Evolutionary conservation across 768 basidiomycete genomes (phyloP), one percentile per base, ranked within the genome.

Genomic region (Boletus rubropictus): DNA sequence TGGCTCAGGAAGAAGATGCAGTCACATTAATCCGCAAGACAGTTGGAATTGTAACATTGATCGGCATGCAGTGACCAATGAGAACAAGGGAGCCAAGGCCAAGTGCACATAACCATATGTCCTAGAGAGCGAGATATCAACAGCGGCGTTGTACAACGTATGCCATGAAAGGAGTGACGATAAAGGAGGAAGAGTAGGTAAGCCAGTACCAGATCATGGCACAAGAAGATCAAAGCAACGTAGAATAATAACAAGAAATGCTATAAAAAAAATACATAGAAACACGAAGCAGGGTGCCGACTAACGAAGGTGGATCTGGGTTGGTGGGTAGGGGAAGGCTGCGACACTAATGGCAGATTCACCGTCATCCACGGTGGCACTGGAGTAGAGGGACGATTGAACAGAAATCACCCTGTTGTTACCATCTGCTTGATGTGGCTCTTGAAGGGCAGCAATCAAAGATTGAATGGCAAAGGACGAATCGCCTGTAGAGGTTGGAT

Each of bases 391-490:
- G 5, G 80, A 80, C 2, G 81, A 77, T 52, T 80, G 79, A 69
- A 82, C 68, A 4, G 82, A 84, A 15, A 76, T 72, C 22, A 81
- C 71, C 37, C 82, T 71, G 55, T 27, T 78, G 68, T 44, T 70
- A 71, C 53, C 78, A 69, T 7, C 2, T 72, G 69, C 45, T 76
- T 73, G 70, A 37, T 72, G 69, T 1, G 73, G 60, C 2, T 73
- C 66, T 29, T 81, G 75, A 35, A 87, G 73, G n/a, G 80, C 84
- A 18, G 80, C 83, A 48, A 86, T 75, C 42, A 86, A 70, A n/a
- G 80, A 81, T 58, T 72, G 72, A 54, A 86, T 77, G 51, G 69
- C 74, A 11, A 69, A 60, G 3, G 74, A 7, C 22, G 54, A 42
- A 21, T 41, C 51, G 20, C 63, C 60, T 1, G 64, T 44, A 5